A percentile compares a stretch with the other conserved stretches of the same genome.
Evolutionary conservation across 805 yeast genomes (phyloP).

Genomic region (Komagataella mondaviorum): DNA sequence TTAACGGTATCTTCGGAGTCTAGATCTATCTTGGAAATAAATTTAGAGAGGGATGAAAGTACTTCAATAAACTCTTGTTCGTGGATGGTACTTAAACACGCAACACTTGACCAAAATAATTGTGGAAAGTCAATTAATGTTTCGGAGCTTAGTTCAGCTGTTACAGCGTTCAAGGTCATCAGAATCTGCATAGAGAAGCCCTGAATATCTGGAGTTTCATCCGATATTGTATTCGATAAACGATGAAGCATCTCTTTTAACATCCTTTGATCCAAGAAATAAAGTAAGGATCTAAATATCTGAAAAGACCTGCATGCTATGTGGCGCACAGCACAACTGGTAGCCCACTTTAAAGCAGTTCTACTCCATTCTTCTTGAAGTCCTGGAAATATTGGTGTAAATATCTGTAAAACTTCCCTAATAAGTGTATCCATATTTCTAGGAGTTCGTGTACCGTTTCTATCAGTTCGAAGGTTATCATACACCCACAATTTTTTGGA

Average conservation of each 20-base stretch:
- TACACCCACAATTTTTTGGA: slow-evolving; percentile 62
- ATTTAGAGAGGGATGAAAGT: slow-evolving; percentile 66
- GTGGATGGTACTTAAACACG: slow-evolving; percentile 78
- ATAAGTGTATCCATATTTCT: slow-evolving; percentile 69
- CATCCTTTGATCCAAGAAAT: slow-evolving; percentile 77
- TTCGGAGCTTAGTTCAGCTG: slow-evolving; percentile 71
- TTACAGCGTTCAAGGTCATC: slow-evolving; percentile 89
- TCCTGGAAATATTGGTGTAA: slow-evolving; percentile 29
- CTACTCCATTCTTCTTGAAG: slow-evolving; percentile 79
- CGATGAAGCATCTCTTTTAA: slow-evolving; percentile 88
- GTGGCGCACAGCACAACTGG: slow-evolving; percentile 94
- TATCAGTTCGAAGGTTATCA: slow-evolving; percentile 69
- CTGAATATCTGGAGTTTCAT: slow-evolving; percentile 79
- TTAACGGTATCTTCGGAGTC: slow-evolving; percentile 78
- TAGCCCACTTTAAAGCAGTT: slow-evolving; percentile 83
- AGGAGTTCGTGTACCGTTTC: slow-evolving; percentile 74
- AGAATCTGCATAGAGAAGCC: slow-evolving; percentile 95
- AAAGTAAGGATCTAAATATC: slow-evolving; percentile 71
- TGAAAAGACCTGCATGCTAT: slow-evolving; percentile 96
- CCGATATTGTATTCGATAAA: slow-evolving; percentile 84
- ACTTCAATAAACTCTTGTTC: slow-evolving; percentile 90
- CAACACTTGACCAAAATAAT: slow-evolving; percentile 89
- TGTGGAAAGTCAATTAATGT: slow-evolving; percentile 83
- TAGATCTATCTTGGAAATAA: slow-evolving; percentile 75
- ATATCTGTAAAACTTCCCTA: slow-evolving; percentile 45